These are phyloP conservation scores for Suillus occidentalis DNA, from an alignment of 768 basidiomycete genomes.

Conservation along the genomic window DNA sequence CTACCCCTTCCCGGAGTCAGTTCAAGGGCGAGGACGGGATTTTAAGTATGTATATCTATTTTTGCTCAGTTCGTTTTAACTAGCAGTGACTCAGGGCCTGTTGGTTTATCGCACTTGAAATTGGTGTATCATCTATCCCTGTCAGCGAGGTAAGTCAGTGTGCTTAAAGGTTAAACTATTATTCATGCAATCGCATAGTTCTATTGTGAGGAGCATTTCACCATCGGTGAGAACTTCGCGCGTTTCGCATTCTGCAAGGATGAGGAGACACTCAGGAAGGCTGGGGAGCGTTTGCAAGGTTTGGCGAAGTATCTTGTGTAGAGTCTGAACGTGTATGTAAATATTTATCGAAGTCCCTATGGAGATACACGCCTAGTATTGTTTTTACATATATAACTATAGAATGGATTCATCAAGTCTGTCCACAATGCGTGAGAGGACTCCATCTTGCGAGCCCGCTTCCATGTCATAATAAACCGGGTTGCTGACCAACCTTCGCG, in stretches of 20 bases:
- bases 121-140: constrained; percentile 91
- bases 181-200: constrained; percentile 52
- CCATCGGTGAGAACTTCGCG: constrained; percentile 83
- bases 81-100: constrained; percentile 57
- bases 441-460: constrained; percentile 44
- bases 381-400: neutral
- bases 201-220: constrained; percentile 84
- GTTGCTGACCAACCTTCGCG: constrained; percentile 69
- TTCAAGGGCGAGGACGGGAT: constrained; percentile 81
- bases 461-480: constrained; percentile 79
- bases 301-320: constrained; percentile 63
- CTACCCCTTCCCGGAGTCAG: constrained; percentile 76
- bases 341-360: neutral
- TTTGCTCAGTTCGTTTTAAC: constrained; percentile 4
- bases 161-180: neutral
- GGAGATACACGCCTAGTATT: neutral
- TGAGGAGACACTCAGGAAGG: constrained; percentile 73
- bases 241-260: constrained; percentile 98
- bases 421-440: constrained; percentile 73
- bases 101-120: constrained; percentile 91
- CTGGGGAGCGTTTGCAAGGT: constrained; percentile 78
- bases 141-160: constrained; percentile 78
- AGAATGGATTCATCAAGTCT: constrained; percentile 25
- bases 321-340: constrained; percentile 6
- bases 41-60: constrained; percentile 58